Conservation (phyloP, 73 alveolate species). For the Paramecium sexaurelia region DNA sequence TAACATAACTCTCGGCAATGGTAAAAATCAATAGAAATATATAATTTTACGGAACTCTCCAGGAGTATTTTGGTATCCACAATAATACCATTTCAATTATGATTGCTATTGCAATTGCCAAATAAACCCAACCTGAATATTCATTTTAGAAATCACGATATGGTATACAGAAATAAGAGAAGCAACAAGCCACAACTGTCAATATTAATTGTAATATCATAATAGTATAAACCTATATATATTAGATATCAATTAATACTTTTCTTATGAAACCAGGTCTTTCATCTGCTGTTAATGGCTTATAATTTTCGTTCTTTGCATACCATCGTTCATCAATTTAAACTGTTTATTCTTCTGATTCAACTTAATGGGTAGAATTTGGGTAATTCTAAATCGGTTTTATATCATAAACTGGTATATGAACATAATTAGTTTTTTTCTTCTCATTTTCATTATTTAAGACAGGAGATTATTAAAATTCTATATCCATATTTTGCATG, state of each 20-base stretch:
- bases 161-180: background rate
- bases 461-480: background rate
- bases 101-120: slow-evolving; percentile 24
- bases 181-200: background rate
- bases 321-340: slow-evolving; percentile 48
- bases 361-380: background rate
- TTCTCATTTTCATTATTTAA: background rate
- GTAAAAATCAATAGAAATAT: background rate
- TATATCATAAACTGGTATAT: background rate
- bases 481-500: background rate
- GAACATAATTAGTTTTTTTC: background rate
- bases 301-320: slow-evolving; percentile 35
- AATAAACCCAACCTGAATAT: slow-evolving; percentile 11
- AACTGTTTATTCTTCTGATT: background rate
- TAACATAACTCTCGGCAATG: background rate
- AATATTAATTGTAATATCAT: background rate
- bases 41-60: slow-evolving; percentile 11
- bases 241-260: background rate
- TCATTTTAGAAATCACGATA: background rate
- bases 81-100: background rate
- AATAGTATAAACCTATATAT: background rate
- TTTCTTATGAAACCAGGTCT: slow-evolving; percentile 16
- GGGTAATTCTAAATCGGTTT: background rate
- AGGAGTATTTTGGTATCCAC: background rate
- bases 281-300: slow-evolving; percentile 35